Percentiles rank a stretch among this genome's conserved stretches.
Evolutionary conservation across 192 early-diverging fungal genomes (phyloP).

Genomic region (Umbelopsis ramanniana): DNA sequence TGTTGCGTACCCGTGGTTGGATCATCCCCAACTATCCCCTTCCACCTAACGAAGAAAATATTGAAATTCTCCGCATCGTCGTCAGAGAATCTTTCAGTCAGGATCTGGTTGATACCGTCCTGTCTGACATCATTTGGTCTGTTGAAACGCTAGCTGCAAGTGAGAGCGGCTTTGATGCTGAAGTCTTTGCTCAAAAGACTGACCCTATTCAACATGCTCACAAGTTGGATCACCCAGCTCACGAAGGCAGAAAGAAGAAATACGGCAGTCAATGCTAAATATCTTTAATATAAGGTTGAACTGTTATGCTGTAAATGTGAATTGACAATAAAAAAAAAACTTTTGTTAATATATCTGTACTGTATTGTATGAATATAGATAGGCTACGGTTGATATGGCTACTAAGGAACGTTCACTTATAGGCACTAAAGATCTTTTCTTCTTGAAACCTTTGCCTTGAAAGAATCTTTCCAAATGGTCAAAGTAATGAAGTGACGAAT

Average conservation of each 20-base stretch:
- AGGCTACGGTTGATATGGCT: too few species aligned
- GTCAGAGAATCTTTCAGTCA: constrained; percentile 54
- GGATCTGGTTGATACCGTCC: constrained; percentile 55
- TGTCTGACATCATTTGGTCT: constrained; percentile 48
- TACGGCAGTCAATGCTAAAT: not conserved
- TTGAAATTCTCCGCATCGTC: constrained; percentile 58
- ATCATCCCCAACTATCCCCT: constrained; percentile 65
- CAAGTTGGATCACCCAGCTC: constrained; percentile 6
- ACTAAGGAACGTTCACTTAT: too few species aligned
- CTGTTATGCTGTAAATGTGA: too few species aligned
- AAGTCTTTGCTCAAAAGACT: constrained; percentile 9
- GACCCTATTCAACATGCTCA: constrained; percentile 29
- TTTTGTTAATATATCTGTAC: too few species aligned
- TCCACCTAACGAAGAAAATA: constrained; percentile 45
- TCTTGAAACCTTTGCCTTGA: constrained; percentile 11
- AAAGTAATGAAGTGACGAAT: constrained; percentile 19
- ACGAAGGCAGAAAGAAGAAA: not conserved
- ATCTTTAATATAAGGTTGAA: not conserved
- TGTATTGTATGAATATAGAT: too few species aligned
- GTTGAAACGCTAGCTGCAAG: constrained; percentile 15
- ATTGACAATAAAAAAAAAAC: too few species aligned
- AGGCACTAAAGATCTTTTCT: not conserved
- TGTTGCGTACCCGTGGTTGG: constrained; percentile 61
- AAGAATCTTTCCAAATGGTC: constrained; percentile 12
- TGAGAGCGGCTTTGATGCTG: constrained; percentile 28